phyloP scores from a whole-genome alignment of 768 basidiomycete species.

The Tylopilus sp. region DNA sequence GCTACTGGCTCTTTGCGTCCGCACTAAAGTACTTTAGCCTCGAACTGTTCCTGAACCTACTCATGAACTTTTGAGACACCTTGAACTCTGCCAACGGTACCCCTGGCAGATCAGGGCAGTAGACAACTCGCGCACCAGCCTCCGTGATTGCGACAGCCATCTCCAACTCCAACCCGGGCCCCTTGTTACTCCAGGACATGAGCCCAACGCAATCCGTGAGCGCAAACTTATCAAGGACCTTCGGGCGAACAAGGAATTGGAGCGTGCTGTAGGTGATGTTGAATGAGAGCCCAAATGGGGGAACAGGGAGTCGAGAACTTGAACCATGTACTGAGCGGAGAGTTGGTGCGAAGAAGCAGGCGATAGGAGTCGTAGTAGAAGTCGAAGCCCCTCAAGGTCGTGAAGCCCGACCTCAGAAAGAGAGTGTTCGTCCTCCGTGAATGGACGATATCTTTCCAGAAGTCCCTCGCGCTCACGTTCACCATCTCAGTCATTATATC shows the following conservation, averaged over 20 bases:
- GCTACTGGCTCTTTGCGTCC: conserved; percentile 63
- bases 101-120: conserved; percentile 62
- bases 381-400: too few species aligned
- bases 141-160: conserved; percentile 74
- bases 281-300: too few species aligned
- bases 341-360: too few species aligned
- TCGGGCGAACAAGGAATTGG: conserved; percentile 39
- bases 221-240: conserved; percentile 58
- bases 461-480: conserved; percentile 53
- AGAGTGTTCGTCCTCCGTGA: conserved; percentile 39
- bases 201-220: conserved; percentile 56
- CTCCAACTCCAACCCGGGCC: conserved; percentile 81
- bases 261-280: too few species aligned
- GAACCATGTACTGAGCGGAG: too few species aligned
- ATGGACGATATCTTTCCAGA: conserved; percentile 61
- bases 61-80: conserved; percentile 53
- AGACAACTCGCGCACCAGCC: conserved; percentile 65
- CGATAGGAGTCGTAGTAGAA: conserved; percentile 39
- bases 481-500: conserved; percentile 38
- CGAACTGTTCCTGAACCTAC: conserved; percentile 38
- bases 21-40: conserved; percentile 60
- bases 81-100: conserved; percentile 57
- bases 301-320: too few species aligned
- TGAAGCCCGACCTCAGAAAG: conserved; percentile 23
- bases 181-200: conserved; percentile 62